Evolutionary conservation across 768 basidiomycete species (phyloP).

Genomic region (Suillus variegatus): DNA sequence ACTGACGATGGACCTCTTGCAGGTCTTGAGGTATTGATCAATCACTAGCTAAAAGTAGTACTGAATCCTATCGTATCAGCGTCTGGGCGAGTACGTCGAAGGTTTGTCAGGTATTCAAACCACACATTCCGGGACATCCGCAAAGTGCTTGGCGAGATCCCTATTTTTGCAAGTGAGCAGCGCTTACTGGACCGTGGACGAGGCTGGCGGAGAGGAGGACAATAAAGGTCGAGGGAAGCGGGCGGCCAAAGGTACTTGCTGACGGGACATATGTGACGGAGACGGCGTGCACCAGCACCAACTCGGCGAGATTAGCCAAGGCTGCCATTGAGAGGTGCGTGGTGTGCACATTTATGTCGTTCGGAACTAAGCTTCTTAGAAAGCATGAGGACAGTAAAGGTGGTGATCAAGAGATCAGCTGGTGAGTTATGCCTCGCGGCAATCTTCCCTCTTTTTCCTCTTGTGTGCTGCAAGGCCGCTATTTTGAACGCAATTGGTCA

Average conservation of each 20-base stretch:
- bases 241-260: slow-evolving; percentile 79
- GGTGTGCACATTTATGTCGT: not conserved
- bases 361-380: no score
- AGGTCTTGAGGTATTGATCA: slow-evolving; percentile 69
- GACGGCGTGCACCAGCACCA: slow-evolving; percentile 76
- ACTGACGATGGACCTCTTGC: slow-evolving; percentile 94
- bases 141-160: not conserved
- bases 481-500: not conserved
- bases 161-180: slow-evolving; percentile 55
- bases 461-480: not conserved
- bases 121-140: slow-evolving; percentile 33
- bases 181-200: slow-evolving; percentile 60
- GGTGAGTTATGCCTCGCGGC: not conserved
- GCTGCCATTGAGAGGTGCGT: slow-evolving; percentile 82
- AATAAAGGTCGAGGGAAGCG: slow-evolving; percentile 43
- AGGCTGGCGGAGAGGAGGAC: slow-evolving; percentile 53
- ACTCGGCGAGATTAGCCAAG: slow-evolving; percentile 69
- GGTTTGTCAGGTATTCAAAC: slow-evolving; percentile 63
- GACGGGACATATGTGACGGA: slow-evolving; percentile 99
- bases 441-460: not conserved
- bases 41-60: not conserved
- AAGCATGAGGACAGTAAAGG: no score
- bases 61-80: slow-evolving; percentile 37
- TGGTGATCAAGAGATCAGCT: no score
- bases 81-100: slow-evolving; percentile 47